Base-by-base conservation (phyloP, 208 protist genomes). In the Acanthamoeba healyi region DNA sequence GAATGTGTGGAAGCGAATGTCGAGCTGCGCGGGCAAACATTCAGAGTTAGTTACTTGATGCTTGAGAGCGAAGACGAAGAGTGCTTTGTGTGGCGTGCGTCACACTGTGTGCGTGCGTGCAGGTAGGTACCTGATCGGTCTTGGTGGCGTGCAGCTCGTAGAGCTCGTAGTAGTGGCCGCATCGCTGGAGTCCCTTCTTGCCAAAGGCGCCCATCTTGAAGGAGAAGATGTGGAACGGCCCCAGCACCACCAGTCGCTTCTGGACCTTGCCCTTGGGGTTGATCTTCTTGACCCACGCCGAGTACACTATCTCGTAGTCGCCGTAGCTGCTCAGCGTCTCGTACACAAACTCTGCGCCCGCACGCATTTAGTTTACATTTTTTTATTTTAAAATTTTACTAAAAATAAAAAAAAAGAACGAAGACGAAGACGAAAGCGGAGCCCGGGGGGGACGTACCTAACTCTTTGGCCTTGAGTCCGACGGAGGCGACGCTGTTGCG, bases 261-360 rank as follows among this genome's bases (percentile, higher is more conserved):
- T 82, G 72, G n/a, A 82, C 72, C 36, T 82, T 82, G 72, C 72
- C 72, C 36, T 82, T 82, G 36, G 72, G 72, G 72, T 82, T 82
- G 32, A 82, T 82, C 72, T 82, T 82, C 42, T 82, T 82, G 17
- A 82, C 72, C 72, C 72, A 82, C 0, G 72, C 26, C 40, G 72
- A 42, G 72, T 82, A 82, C n/a, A 82, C 40, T 12, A 82, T 82
- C 72, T 82, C 40, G 72, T 82, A 54, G 36, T 82, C 72, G 72
- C 72, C 36, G 32, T 82, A 51, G 12, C 42, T 82, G 72, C 40
- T 51, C 72, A 82, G 42, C 32, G 42, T 51, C 42, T 82, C 72
- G 24, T 82, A 42, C 34, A 82, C 72, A 51, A 54, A 82, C 42
- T 82, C 72, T 82, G 38, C 67, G 38, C 51, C 51, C 10, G 22